phyloP scores from a whole-genome alignment of 352 stramenopile genomes.

The Phytopythium montanum region DNA sequence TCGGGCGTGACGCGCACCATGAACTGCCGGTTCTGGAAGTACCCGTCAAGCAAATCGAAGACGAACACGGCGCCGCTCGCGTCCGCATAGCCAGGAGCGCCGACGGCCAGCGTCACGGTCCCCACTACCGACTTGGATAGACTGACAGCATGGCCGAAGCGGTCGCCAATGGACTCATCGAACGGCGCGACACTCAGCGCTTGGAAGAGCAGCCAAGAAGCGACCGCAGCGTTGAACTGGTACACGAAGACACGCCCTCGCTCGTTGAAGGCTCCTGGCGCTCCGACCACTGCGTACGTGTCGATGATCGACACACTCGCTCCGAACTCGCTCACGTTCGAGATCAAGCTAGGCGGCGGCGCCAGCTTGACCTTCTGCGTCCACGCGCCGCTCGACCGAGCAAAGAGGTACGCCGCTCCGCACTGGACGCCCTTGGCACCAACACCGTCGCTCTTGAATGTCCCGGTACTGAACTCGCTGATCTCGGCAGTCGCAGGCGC shows the following conservation, averaged over 20 bases:
- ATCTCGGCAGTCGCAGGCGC: conserved; percentile 27
- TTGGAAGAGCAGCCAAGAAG: conserved; percentile 63
- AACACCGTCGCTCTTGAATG: conserved; percentile 54
- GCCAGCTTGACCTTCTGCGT: conserved; percentile 49
- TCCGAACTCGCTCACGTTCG: conserved; percentile 56
- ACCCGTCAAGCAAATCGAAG: conserved; percentile 55
- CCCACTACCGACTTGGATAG: conserved; percentile 41
- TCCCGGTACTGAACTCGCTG: conserved; percentile 51
- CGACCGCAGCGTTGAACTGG: conserved; percentile 38
- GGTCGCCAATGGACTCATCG: conserved; percentile 36
- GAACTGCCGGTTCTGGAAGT: conserved; percentile 62
- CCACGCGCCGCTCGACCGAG: conserved; percentile 40
- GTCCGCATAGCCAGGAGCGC: conserved; percentile 58
- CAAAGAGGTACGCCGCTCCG: conserved; percentile 70
- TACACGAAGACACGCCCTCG: conserved; percentile 76
- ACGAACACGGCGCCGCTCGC: conserved; percentile 68
- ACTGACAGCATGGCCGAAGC: conserved; percentile 65
- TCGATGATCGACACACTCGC: conserved; percentile 38
- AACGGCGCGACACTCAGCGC: conserved; percentile 51
- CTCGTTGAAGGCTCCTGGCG: conserved; percentile 49
- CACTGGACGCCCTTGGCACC: conserved; percentile 65
- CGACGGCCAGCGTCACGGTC: conserved; percentile 55
- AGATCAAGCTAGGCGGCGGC: conserved; percentile 33
- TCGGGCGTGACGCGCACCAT: conserved; percentile 47
- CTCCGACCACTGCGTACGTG: conserved; percentile 56